These are phyloP conservation scores for Pelargonium fulgidum DNA, from an alignment of 441 rosid genomes.

Conservation along the genomic window DNA sequence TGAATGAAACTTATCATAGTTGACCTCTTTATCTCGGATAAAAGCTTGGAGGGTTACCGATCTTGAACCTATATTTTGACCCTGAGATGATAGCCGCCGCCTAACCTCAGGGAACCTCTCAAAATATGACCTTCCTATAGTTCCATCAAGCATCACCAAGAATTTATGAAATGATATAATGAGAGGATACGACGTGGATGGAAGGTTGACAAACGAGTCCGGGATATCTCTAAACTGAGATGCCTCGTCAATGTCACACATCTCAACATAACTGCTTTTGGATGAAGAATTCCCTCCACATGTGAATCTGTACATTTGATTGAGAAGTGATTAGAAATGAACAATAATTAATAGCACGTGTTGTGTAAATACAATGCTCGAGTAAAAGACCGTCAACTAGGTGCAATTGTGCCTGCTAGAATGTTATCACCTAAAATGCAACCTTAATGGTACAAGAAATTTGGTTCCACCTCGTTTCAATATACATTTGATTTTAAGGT, in stretches of 20 bases:
- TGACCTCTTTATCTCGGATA: slow-evolving; percentile 19
- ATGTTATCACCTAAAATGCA: too few relatives aligned
- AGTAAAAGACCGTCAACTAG: too few relatives aligned
- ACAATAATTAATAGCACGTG: neutral
- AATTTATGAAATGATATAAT: slow-evolving; percentile 20
- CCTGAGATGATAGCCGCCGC: neutral
- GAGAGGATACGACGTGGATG: slow-evolving; percentile 12
- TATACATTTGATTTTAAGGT: too few relatives aligned
- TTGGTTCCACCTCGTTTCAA: too few relatives aligned
- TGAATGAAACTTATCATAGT: slow-evolving; percentile 10
- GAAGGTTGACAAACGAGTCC: slow-evolving; percentile 15
- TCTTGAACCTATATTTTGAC: slow-evolving; percentile 7
- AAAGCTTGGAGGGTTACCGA: slow-evolving; percentile 17
- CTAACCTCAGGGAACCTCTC: slow-evolving; percentile 16
- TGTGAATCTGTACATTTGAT: slow-evolving; percentile 12
- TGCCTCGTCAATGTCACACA: slow-evolving; percentile 9
- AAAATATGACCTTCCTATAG: slow-evolving; percentile 19
- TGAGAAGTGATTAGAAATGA: neutral
- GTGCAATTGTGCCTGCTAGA: too few relatives aligned
- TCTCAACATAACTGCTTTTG: slow-evolving; percentile 8
- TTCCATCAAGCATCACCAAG: slow-evolving; percentile 23
- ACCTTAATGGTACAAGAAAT: too few relatives aligned
- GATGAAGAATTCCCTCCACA: slow-evolving; percentile 5
- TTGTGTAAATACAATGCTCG: too few relatives aligned
- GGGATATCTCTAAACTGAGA: slow-evolving; percentile 18